Percentiles rank a stretch among this genome's conserved stretches.
These are phyloP conservation scores for Bruguiera hainesii DNA, from an alignment of 441 rosid species.

Conservation along the genomic window DNA sequence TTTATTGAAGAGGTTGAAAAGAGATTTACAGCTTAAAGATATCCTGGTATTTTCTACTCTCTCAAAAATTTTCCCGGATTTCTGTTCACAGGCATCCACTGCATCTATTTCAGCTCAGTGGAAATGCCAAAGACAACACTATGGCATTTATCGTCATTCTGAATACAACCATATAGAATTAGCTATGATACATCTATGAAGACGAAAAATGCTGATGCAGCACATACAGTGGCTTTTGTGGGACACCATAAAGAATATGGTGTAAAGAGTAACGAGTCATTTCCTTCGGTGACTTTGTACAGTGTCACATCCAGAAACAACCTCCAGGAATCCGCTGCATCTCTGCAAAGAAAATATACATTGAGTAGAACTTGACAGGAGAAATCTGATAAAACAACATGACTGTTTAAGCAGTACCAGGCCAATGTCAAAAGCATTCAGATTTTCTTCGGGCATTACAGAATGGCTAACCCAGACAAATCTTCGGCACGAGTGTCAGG, in stretches of 20 bases:
- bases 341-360: constrained; percentile 47
- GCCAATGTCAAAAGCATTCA: constrained; percentile 82
- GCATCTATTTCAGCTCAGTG: too few species aligned
- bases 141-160: too few species aligned
- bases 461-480: constrained; percentile 95
- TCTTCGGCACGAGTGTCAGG: constrained; percentile 91
- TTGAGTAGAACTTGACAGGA: constrained; percentile 17
- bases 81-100: too few species aligned
- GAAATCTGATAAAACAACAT: neutral
- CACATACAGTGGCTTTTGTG: constrained; percentile 64
- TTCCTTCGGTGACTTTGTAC: constrained; percentile 88
- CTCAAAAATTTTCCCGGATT: too few species aligned
- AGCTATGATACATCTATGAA: neutral
- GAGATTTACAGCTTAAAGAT: neutral
- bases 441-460: constrained; percentile 81
- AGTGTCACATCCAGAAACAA: constrained; percentile 76
- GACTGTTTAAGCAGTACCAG: constrained; percentile 47
- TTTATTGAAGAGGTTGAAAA: too few species aligned
- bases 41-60: neutral
- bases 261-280: constrained; percentile 90
- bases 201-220: constrained; percentile 16
- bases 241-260: constrained; percentile 84
- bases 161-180: too few species aligned
- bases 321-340: constrained; percentile 72
- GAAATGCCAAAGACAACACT: too few species aligned